phyloP scores from a whole-genome alignment of 2,329 filamentous ascomycete genomes.

The Phyllosticta capitalensis region DNA sequence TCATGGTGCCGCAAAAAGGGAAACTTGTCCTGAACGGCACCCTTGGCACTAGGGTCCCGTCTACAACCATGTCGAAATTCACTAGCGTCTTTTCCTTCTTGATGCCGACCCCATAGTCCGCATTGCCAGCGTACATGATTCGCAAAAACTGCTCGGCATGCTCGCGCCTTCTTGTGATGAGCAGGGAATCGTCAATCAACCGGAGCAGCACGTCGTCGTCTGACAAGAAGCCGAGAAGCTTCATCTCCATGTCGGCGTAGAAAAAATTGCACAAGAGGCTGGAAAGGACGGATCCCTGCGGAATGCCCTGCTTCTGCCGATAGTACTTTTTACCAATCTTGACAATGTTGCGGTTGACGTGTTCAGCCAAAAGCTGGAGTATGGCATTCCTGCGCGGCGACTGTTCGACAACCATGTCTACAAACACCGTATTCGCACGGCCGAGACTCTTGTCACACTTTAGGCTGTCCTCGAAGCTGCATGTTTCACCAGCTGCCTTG shows the following conservation, averaged over 20 bases:
- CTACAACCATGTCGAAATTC: conserved; percentile 64
- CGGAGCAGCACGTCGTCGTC: conserved; percentile 60
- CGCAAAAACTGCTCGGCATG: conserved; percentile 66
- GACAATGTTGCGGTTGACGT: conserved; percentile 77
- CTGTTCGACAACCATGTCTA: conserved; percentile 56
- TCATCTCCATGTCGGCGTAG: conserved; percentile 75
- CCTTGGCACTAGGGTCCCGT: conserved; percentile 15
- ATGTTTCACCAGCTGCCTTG: conserved; percentile 19
- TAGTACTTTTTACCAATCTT: conserved; percentile 84
- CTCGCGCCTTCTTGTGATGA: conserved; percentile 61
- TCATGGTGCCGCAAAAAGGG: conserved; percentile 77
- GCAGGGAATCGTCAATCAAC: conserved; percentile 85
- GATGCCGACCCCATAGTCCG: conserved; percentile 70
- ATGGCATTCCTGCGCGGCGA: conserved; percentile 50
- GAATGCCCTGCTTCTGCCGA: conserved; percentile 79
- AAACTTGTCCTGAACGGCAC: conserved; percentile 42
- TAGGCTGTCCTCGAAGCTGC: conserved; percentile 16
- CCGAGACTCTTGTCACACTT: not conserved
- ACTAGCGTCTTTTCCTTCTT: conserved; percentile 70
- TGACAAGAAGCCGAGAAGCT: conserved; percentile 58
- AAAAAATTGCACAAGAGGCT: conserved; percentile 89
- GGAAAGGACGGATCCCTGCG: conserved; percentile 84
- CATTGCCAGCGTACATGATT: conserved; percentile 69
- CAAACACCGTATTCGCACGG: conserved; percentile 62
- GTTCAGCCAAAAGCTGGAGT: conserved; percentile 62